Conservation (phyloP, 331 rosid species). For the Acacia concinna region DNA sequence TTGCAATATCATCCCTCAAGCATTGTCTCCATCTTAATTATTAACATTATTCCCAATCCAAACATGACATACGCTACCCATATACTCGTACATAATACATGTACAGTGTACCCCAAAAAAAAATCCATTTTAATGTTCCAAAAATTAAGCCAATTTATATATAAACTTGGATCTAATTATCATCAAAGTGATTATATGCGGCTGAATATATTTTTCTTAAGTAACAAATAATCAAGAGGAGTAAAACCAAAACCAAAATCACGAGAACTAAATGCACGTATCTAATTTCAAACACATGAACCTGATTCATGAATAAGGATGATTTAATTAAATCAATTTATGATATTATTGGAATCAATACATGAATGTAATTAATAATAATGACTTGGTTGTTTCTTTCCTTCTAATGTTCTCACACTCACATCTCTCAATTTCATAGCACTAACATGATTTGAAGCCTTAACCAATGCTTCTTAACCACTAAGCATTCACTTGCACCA, state of each 20-base stretch:
- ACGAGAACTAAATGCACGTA: not conserved
- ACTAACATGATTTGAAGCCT: constrained; percentile 6
- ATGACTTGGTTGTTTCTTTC: not conserved
- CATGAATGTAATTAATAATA: too few relatives aligned
- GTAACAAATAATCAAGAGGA: not conserved
- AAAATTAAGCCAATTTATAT: not conserved
- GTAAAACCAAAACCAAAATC: constrained; percentile 32
- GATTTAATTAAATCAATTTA: not conserved
- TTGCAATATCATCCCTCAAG: not conserved
- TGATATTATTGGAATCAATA: constrained; percentile 21
- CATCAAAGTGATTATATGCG: not conserved
- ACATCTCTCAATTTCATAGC: not conserved
- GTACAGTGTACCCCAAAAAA: too few relatives aligned
- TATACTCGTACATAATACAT: not conserved
- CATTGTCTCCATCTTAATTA: not conserved
- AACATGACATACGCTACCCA: not conserved
- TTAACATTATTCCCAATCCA: not conserved
- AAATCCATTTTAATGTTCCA: not conserved
- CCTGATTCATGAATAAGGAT: constrained; percentile 15
- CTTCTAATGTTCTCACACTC: not conserved
- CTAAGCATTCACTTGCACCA: not conserved
- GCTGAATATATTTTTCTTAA: not conserved
- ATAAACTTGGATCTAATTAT: not conserved
- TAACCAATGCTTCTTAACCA: constrained; percentile 11
- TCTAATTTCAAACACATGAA: not conserved